These are phyloP conservation scores for Bretziella fagacearum DNA, from an alignment of 2,329 filamentous ascomycete genomes.

Conservation along the genomic window DNA sequence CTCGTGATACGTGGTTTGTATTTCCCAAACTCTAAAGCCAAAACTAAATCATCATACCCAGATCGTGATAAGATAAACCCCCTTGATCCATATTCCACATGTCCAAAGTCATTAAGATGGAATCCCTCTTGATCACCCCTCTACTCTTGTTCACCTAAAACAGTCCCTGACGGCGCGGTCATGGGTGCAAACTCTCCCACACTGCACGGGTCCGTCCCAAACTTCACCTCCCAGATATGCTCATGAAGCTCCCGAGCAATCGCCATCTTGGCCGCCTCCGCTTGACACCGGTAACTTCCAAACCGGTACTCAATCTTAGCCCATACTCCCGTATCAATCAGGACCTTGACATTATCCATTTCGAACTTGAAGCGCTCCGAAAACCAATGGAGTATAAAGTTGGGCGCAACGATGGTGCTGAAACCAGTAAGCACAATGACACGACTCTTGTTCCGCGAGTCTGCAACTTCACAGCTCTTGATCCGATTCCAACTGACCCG, in stretches of 20 bases:
- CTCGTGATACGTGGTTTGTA: too few relatives aligned
- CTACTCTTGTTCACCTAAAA: not conserved
- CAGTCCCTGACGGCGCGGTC: not conserved
- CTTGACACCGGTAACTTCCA: slow-evolving; percentile 38
- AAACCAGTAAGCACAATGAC: slow-evolving; percentile 35
- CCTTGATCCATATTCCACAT: too few relatives aligned
- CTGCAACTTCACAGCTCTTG: slow-evolving; percentile 21
- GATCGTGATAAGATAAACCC: too few relatives aligned
- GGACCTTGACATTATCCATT: slow-evolving; percentile 26
- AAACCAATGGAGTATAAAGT: slow-evolving; percentile 27
- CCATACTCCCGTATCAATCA: slow-evolving; percentile 19
- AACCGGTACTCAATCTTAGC: slow-evolving; percentile 34
- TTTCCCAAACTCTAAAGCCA: too few relatives aligned
- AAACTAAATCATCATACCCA: too few relatives aligned
- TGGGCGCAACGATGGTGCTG: slow-evolving; percentile 27
- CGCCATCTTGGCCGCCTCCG: slow-evolving; percentile 30
- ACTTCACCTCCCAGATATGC: slow-evolving; percentile 13
- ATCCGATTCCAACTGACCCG: slow-evolving; percentile 33
- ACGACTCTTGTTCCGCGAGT: slow-evolving; percentile 24
- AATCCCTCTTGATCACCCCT: not conserved
- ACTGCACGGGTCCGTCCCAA: slow-evolving; percentile 13
- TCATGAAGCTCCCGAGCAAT: slow-evolving; percentile 16
- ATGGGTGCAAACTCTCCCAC: not conserved
- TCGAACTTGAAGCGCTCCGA: slow-evolving; percentile 28
- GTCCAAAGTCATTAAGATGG: too few relatives aligned